Conservation (phyloP, 768 basidiomycete species). For the Hericium erinaceus region DNA sequence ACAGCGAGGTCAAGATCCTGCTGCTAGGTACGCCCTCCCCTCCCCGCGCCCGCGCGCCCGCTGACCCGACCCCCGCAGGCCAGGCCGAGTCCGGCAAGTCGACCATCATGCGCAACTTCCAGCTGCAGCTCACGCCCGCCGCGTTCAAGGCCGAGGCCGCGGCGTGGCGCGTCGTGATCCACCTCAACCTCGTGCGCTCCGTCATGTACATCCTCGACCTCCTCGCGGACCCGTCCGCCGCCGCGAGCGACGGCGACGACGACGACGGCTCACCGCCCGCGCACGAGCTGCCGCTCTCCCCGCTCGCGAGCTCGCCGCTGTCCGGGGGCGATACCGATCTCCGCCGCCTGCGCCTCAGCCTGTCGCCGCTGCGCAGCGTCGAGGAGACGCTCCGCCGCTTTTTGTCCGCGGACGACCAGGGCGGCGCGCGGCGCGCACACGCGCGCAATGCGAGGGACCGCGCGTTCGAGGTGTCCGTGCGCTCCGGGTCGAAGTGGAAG, state of each 20-base stretch:
- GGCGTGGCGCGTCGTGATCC: conserved; percentile 57
- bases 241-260: not conserved
- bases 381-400: conserved; percentile 39
- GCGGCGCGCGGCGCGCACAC: conserved; percentile 11
- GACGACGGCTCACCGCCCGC: conserved; percentile 12
- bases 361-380: conserved; percentile 47
- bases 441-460: conserved; percentile 24
- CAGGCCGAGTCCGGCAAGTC: conserved; percentile 66
- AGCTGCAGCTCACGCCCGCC: conserved; percentile 50
- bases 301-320: conserved; percentile 6
- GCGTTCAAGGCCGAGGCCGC: conserved; percentile 48
- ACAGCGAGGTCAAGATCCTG: conserved; percentile 38
- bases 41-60: not conserved
- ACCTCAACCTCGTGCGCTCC: conserved; percentile 57
- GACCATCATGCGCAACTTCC: conserved; percentile 58
- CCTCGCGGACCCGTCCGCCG: conserved; percentile 18
- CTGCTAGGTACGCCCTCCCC: conserved; percentile 38
- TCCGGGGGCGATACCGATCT: conserved; percentile 22
- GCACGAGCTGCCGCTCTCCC: conserved; percentile 6
- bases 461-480: conserved; percentile 39
- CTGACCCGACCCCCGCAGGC: conserved; percentile 26
- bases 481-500: conserved; percentile 42
- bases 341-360: conserved; percentile 37
- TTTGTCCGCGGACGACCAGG: conserved; percentile 26
- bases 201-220: conserved; percentile 34